Conservation (phyloP, 208 protist species). For the Cochliopodium minus region DNA sequence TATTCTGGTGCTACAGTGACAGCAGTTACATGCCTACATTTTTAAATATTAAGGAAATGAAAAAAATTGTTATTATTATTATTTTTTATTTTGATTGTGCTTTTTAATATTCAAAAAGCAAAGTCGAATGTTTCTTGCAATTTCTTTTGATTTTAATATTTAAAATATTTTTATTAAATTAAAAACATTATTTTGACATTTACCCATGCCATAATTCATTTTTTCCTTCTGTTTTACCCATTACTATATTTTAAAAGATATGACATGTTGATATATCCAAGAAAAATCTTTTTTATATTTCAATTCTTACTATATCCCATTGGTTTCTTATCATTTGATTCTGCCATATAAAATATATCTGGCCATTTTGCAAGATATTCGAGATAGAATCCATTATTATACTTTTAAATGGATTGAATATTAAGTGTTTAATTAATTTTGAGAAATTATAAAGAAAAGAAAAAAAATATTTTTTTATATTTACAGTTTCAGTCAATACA, state of each 20-base stretch:
- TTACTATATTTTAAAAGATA: not conserved
- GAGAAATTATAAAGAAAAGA: not conserved
- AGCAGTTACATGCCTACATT: constrained; percentile 94
- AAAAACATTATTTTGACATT: not conserved
- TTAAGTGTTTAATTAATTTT: not conserved
- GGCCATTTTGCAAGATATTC: constrained; percentile 89
- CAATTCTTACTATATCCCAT: constrained; percentile 73
- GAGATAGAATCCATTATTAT: constrained; percentile 87
- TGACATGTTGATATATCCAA: not conserved
- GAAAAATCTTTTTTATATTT: not conserved
- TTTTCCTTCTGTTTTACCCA: not conserved
- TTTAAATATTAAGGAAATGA: no score
- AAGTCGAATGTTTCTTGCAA: not conserved
- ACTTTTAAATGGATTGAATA: constrained; percentile 27
- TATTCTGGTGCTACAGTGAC: constrained; percentile 92
- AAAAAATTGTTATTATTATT: no score
- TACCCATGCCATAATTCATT: not conserved
- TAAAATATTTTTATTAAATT: not conserved
- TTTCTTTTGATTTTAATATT: not conserved
- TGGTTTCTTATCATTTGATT: constrained; percentile 53
- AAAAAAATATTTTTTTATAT: not conserved
- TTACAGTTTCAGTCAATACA: constrained; percentile 75
- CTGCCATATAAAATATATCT: constrained; percentile 71
- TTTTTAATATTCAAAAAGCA: constrained; percentile 33
- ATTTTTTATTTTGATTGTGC: constrained; percentile 53